Conservation (phyloP, 495 filamentous ascomycete species). For the Delitschia confertaspora region DNA sequence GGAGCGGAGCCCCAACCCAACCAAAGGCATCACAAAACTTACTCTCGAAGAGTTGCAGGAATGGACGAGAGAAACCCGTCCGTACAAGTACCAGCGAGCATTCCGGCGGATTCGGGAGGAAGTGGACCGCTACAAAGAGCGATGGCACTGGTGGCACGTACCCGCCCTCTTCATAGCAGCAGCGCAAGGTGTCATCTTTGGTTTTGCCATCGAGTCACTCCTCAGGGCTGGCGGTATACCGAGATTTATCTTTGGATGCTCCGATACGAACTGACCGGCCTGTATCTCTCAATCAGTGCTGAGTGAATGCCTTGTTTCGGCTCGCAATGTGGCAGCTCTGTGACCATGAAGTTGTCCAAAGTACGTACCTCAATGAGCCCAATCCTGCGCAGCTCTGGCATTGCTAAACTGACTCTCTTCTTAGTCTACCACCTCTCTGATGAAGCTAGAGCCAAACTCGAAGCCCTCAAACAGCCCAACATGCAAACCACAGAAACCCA, state of each 20-base stretch:
- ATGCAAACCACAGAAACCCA: conserved; percentile 2
- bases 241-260: conserved; percentile 13
- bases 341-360: conserved; percentile 20
- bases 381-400: too few relatives aligned
- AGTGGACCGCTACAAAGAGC: not conserved
- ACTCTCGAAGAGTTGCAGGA: too few relatives aligned
- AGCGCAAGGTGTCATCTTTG: conserved; percentile 17
- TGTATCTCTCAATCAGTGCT: conserved; percentile 15
- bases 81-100: too few relatives aligned
- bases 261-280: conserved; percentile 13
- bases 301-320: conserved; percentile 12
- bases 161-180: conserved; percentile 19
- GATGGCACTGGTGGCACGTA: conserved; percentile 21
- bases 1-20: too few relatives aligned
- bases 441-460: too few relatives aligned
- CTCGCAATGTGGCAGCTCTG: conserved; percentile 10
- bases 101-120: not conserved
- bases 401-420: too few relatives aligned
- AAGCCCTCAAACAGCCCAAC: not conserved
- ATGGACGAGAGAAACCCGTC: too few relatives aligned
- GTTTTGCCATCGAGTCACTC: conserved; percentile 12
- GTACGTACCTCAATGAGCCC: not conserved
- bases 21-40: too few relatives aligned
- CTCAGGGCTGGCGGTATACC: conserved; percentile 9
- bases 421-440: too few relatives aligned